Base-by-base conservation (phyloP, 306 rosid species). In the Abrus precatorius region DNA sequence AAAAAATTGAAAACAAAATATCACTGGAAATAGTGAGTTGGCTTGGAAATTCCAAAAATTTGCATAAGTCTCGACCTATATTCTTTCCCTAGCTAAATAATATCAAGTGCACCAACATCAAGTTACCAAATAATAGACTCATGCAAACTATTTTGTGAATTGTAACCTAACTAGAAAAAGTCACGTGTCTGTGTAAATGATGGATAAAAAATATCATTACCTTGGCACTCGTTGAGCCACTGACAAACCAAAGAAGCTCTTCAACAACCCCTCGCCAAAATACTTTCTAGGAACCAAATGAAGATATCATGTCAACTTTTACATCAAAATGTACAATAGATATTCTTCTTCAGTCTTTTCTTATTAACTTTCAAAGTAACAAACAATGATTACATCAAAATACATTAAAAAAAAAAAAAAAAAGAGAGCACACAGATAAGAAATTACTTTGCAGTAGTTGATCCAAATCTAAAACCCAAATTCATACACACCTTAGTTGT, bases 251-350 rank as follows among this genome's bases (percentile, higher is more conserved):
- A 30, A 95, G 92, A 87, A 95, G 98, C 81, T 95, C 99, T 87
- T 95, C 99, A 74, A 95, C 94, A 49, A 93, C 97, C 74, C 97
- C 99, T 80, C 97, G 93, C 99, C 99, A 95, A 86, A 95, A 95
- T 72, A 95, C 93, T 93, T 88, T 95, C 99, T 95, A 82, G 47
- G 64, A 79, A 88, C 67, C 88, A 88, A 84, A 86, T 8, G 48
- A 83, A 84, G 80, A 83, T 79, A 38, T 50, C 60, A 67, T 40
- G 88, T 91, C 78, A 90, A 76, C 77, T 63, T 49, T 77, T 30
- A 73, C 47, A 50, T 63, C 68, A 62, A 56, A 54, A 41, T 44
- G 6, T 47, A 76, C 50, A 75, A 75, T 41, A 55, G 28, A 76
- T 45, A 78, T 52, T 73, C 64, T 43, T 76, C 71, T 59, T 70